These are phyloP conservation scores for Mantamonas sphyraenae DNA, from an alignment of 78 protist genomes.

Conservation along the genomic window DNA sequence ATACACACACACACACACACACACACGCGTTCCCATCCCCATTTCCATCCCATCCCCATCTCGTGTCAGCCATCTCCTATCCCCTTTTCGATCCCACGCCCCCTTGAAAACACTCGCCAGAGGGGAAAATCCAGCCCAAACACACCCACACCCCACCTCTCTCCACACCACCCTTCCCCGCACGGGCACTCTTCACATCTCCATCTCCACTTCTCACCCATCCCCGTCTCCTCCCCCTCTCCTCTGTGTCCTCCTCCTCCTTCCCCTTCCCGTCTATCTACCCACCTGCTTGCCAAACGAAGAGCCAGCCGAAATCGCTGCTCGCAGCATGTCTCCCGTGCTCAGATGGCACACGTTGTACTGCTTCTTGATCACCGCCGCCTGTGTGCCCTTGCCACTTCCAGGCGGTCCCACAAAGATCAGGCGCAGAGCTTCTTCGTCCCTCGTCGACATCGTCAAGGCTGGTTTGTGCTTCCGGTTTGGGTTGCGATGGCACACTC, in stretches of 20 bases:
- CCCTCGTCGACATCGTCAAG: too few relatives aligned
- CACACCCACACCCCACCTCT: background rate
- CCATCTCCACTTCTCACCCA: background rate
- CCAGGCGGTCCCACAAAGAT: constrained; percentile 82
- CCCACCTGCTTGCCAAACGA: background rate
- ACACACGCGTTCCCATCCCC: background rate
- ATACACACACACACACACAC: constrained; percentile 10
- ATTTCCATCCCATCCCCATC: background rate
- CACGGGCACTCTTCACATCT: background rate
- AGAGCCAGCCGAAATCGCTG: constrained; percentile 40
- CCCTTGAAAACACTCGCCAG: background rate
- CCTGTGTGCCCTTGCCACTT: constrained; percentile 89
- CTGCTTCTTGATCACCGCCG: constrained; percentile 9
- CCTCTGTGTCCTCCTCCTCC: too few relatives aligned
- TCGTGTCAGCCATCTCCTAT: background rate
- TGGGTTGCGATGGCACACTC: too few relatives aligned
- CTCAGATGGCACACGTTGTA: constrained; percentile 79
- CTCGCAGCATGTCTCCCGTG: constrained; percentile 95
- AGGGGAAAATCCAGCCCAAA: background rate
- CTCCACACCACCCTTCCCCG: background rate
- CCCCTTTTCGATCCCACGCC: background rate
- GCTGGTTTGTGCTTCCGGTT: too few relatives aligned
- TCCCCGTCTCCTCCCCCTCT: background rate
- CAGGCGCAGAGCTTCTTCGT: too few relatives aligned
- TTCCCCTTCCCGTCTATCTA: background rate